phyloP scores from a whole-genome alignment of 345 rosid genomes.

The sweet orange (Citrus sinensis) region DNA sequence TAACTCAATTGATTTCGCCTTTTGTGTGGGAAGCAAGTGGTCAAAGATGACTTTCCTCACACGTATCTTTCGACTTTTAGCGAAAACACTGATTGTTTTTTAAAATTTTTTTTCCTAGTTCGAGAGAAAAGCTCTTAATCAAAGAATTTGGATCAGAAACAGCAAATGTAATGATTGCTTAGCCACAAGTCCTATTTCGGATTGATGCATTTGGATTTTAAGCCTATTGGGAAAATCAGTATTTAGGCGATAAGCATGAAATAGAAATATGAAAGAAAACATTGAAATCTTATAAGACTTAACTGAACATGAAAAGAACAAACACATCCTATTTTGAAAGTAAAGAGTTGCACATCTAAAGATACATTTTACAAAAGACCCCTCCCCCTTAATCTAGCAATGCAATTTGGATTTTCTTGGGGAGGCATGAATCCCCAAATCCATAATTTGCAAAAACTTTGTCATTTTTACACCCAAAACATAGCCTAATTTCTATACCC shows the following conservation, averaged over 20 bases:
- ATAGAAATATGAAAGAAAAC: neutral
- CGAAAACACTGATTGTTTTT: no score
- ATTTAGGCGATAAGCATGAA: neutral
- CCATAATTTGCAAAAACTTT: conserved; percentile 31
- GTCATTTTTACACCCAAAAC: conserved; percentile 33
- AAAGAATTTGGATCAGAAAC: neutral
- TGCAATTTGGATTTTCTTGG: conserved; percentile 47
- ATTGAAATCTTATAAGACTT: neutral
- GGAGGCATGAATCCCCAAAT: conserved; percentile 51
- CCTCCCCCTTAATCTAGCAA: conserved; percentile 23
- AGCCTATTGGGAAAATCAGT: no score
- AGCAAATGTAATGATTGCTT: no score
- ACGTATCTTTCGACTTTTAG: neutral
- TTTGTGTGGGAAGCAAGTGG: no score
- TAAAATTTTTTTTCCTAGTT: no score
- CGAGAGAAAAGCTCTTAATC: neutral
- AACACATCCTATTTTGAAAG: conserved; percentile 29
- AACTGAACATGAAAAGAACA: neutral
- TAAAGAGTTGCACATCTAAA: conserved; percentile 23
- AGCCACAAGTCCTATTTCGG: no score
- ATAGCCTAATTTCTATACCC: conserved; percentile 35
- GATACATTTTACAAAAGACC: conserved; percentile 27
- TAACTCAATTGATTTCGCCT: neutral
- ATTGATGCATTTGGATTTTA: no score
- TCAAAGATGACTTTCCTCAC: no score